These are phyloP conservation scores for Paecilomyces sp. DNA, from an alignment of 2,329 filamentous ascomycete species.

Conservation along the genomic window DNA sequence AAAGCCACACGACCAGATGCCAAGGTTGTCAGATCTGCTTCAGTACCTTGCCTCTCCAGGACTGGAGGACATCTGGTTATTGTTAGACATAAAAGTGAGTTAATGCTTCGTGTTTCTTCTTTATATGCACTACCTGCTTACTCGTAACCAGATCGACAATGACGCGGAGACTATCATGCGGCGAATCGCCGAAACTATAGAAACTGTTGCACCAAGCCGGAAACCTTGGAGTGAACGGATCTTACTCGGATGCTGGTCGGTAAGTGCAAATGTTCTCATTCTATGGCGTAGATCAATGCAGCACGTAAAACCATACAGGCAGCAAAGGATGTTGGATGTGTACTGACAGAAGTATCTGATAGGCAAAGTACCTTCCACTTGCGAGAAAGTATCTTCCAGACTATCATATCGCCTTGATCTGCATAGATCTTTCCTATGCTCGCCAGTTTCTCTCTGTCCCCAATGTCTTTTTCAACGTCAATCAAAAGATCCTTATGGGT, in stretches of 20 bases:
- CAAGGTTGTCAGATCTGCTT: constrained; percentile 66
- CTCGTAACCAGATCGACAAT: constrained; percentile 22
- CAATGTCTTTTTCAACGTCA: constrained; percentile 70
- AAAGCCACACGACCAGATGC: constrained; percentile 64
- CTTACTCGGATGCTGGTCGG: constrained; percentile 76
- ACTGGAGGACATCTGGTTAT: constrained; percentile 64
- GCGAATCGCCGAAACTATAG: constrained; percentile 58
- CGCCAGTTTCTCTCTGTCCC: constrained; percentile 60
- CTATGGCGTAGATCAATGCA: not conserved
- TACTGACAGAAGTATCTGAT: constrained; percentile 1
- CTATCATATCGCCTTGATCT: constrained; percentile 34
- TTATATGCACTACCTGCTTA: not conserved
- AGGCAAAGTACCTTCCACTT: constrained; percentile 62
- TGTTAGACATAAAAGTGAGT: constrained; percentile 80
- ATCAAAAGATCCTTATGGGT: constrained; percentile 61
- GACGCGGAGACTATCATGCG: constrained; percentile 60
- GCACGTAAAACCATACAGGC: not conserved
- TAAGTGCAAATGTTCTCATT: constrained; percentile 22
- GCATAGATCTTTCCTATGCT: constrained; percentile 51
- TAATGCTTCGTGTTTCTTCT: not conserved
- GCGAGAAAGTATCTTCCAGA: constrained; percentile 47
- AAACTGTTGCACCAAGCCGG: constrained; percentile 39
- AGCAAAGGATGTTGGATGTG: constrained; percentile 5
- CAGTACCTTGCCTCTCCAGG: constrained; percentile 61
- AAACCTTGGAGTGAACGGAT: constrained; percentile 66